phyloP scores from a whole-genome alignment of 371 early-diverging fungal genomes.

The Actinomortierella wolfii region DNA sequence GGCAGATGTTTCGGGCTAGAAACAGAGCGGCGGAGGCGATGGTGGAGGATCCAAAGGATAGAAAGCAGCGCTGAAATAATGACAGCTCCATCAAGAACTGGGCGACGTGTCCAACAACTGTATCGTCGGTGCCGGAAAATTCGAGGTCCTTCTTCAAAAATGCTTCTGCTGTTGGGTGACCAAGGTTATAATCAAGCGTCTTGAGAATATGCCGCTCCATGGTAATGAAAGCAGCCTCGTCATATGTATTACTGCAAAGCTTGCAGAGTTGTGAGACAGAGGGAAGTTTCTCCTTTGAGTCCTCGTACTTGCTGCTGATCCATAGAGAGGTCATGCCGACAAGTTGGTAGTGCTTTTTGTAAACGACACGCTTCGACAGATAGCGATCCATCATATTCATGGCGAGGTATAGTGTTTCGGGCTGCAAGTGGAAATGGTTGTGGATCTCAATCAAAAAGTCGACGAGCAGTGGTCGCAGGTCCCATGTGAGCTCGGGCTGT shows the following conservation, averaged over 20 bases:
- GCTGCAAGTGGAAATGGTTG: conserved; percentile 64
- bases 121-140: conserved; percentile 33
- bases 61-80: conserved; percentile 42
- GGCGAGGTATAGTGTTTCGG: conserved; percentile 73
- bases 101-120: conserved; percentile 23
- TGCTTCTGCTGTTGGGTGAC: conserved; percentile 45
- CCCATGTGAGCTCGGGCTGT: conserved; percentile 69
- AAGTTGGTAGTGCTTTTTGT: conserved; percentile 45
- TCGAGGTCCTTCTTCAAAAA: conserved; percentile 45
- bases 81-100: conserved; percentile 47
- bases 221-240: conserved; percentile 41
- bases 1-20: conserved; percentile 38
- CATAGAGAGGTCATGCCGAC: conserved; percentile 47
- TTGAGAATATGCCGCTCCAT: conserved; percentile 47
- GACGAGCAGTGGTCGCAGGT: conserved; percentile 63
- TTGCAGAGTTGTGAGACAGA: conserved; percentile 44
- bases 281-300: conserved; percentile 38
- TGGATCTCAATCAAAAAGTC: conserved; percentile 76
- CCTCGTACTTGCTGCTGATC: conserved; percentile 44
- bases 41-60: conserved; percentile 43
- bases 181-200: conserved; percentile 37
- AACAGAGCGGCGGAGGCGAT: conserved; percentile 39
- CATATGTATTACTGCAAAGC: conserved; percentile 39
- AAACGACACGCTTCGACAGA: conserved; percentile 48
- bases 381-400: conserved; percentile 74